Base-by-base conservation (phyloP, 768 basidiomycete genomes). In the Lentinula boryana region DNA sequence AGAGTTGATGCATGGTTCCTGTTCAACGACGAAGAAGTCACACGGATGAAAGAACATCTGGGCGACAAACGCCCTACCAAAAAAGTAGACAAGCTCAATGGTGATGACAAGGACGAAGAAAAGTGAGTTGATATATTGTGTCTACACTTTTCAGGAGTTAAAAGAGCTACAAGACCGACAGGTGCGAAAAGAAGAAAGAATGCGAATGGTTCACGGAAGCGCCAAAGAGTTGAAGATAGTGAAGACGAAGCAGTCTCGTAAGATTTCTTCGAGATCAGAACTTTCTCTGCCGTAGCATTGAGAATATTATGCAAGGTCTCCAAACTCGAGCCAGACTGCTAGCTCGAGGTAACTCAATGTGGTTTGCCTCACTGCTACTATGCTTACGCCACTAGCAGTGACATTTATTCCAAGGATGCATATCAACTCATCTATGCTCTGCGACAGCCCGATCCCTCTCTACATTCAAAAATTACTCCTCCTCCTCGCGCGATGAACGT, bases 351-450 rank as follows among this genome's bases (percentile, higher is more conserved):
- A 43, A 41, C 13, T 27, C 23, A 32, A 33, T 54, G n/a, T 27
- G 36, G 9, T 13, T 40, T 21, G 48, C 41, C 12, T 53, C 50
- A 33, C 40, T 52, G 16, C 13, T 41, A 5, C 8, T 51, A 23
- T 27, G 4, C 51, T 48, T 5, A 57, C 56, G 23, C 44, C 36
- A 33, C 57, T 23, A 62, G 56, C 65, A 83, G 80, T 62, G 75
- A 78, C 41, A 79, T 89, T 64, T 78, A 83, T 2, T 94, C 93
- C 1, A 89, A 83, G 72, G 93, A 97, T 66, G 93, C 93, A 5
- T 97, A 98, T 73, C 96, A 98, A 94, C 80, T 98, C 35, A 87
- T 98, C 58, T 98, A 98, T 72, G 81, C 84, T 40, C 83, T 84
- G 10, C 79, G 76, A 64, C 67, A 72, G 48, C 27, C 61, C 36